Evolutionary conservation across 208 protist genomes (phyloP), one percentile per base, ranked within the genome.

Genomic region (Novymonas esmeraldas): DNA sequence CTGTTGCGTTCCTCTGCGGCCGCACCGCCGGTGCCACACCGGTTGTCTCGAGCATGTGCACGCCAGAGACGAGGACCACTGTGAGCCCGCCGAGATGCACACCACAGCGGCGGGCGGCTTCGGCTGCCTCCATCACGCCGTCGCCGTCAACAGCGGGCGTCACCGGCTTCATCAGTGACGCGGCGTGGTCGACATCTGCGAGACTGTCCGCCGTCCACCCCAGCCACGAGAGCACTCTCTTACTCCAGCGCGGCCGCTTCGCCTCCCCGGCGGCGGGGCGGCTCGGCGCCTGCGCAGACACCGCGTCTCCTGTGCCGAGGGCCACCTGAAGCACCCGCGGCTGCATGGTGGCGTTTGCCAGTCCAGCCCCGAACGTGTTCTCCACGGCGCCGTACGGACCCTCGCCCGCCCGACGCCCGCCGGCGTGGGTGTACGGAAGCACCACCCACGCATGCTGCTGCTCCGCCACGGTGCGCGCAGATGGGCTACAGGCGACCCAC

Each of bases 401-500:
- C 22, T 67, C 52, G 20, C 33, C 48, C 5, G 52, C 34, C 4
- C 26, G 58, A 24, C 49, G 34, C 24, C 45, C 13, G n/a, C 24
- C 42, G n/a, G 48, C 64, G 29, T 61, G 59, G 49, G 54, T 71
- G 67, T 70, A 77, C 67, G 60, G 78, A 46, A 70, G 79, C 48
- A 58, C 71, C 26, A 38, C 64, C 70, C 61, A 82, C 50, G 42
- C 73, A 34, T 67, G 49, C 72, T 26, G 73, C 69, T 77, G 67
- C 64, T 88, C 82, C n/a, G 68, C 70, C 13, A 68, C 65, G n/a
- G 85, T 33, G 18, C 82, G 73, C 18, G 82, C 70, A 3, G 67
- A 54, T 2, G 82, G 82, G n/a, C 65, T 57, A 38, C 60, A 44
- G 52, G 82, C 71, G 16, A 73, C 45, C 67, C 72, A 84, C 13